Evolutionary conservation across 345 rosid genomes (phyloP).

Genomic region (Citrus glauca): DNA sequence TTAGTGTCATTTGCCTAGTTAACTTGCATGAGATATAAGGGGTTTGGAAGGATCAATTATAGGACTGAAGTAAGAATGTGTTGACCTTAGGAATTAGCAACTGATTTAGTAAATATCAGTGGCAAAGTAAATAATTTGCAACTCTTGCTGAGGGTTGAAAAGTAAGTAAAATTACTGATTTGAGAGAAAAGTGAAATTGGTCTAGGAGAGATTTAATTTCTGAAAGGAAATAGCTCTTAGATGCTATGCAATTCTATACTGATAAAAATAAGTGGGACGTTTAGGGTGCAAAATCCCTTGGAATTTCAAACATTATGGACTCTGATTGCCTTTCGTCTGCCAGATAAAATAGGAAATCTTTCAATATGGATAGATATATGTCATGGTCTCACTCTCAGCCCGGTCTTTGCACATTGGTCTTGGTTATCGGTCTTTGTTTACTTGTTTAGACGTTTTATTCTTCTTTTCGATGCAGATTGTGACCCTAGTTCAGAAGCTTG

Average conservation of each 20-base stretch:
- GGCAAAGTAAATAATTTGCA: neutral
- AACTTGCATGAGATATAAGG: neutral
- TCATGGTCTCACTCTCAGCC: neutral
- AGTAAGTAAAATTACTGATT: neutral
- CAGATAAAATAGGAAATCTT: neutral
- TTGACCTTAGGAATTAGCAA: neutral
- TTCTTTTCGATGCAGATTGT: constrained; percentile 55
- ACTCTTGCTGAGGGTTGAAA: neutral
- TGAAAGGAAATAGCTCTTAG: neutral
- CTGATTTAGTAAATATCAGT: neutral
- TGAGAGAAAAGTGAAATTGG: neutral
- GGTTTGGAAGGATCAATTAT: neutral
- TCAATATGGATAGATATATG: neutral
- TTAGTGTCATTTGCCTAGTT: neutral
- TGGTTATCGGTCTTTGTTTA: neutral
- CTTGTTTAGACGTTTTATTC: constrained; percentile 9
- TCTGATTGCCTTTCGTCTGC: no score
- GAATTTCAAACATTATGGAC: neutral
- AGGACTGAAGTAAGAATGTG: neutral
- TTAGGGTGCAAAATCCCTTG: neutral
- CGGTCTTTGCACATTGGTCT: neutral
- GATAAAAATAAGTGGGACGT: neutral
- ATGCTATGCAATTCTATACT: neutral
- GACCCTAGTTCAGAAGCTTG: constrained; percentile 58
- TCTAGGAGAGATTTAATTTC: neutral